These are phyloP conservation scores for Elsinoe fawcettii DNA, from an alignment of 2,329 filamentous ascomycete genomes.

Conservation along the genomic window DNA sequence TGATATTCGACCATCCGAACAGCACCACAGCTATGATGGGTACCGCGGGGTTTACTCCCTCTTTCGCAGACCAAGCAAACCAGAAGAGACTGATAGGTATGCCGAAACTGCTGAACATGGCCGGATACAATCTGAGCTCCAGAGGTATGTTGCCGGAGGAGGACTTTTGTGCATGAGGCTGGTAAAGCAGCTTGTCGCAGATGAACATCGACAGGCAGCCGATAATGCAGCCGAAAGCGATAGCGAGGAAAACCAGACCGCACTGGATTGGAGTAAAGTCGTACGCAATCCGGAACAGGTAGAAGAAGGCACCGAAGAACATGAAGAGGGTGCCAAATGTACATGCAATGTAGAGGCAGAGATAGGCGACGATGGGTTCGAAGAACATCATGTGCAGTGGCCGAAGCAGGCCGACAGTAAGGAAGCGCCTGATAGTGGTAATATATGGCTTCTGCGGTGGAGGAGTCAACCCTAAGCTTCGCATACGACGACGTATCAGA, in stretches of 20 bases:
- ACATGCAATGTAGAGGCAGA: slow-evolving; percentile 28
- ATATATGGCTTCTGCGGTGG: slow-evolving; percentile 22
- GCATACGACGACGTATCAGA: slow-evolving; percentile 36
- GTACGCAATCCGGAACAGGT: slow-evolving; percentile 22
- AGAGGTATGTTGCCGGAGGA: background rate
- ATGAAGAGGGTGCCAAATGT: slow-evolving; percentile 27
- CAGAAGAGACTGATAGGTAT: slow-evolving; percentile 17
- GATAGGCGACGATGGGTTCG: slow-evolving; percentile 32
- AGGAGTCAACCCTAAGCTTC: slow-evolving; percentile 26
- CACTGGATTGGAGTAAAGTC: slow-evolving; percentile 19
- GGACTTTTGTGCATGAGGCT: background rate
- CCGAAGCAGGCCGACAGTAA: slow-evolving; percentile 28
- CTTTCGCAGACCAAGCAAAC: slow-evolving; percentile 17
- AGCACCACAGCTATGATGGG: slow-evolving; percentile 23
- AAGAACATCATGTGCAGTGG: slow-evolving; percentile 30
- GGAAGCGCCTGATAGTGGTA: slow-evolving; percentile 25
- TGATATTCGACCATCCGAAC: slow-evolving; percentile 22
- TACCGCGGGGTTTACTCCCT: slow-evolving; percentile 13
- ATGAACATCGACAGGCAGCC: slow-evolving; percentile 28
- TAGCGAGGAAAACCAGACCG: slow-evolving; percentile 23
- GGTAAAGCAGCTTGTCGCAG: slow-evolving; percentile 32
- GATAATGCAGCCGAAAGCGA: slow-evolving; percentile 20
- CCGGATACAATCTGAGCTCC: slow-evolving; percentile 9
- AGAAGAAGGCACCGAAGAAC: slow-evolving; percentile 29
- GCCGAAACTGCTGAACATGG: slow-evolving; percentile 3